A percentile compares a stretch with the other conserved stretches of the same genome.
These are phyloP conservation scores for Ceratocystiopsis sp. DNA, from an alignment of 2,329 filamentous ascomycete genomes.

Conservation along the genomic window DNA sequence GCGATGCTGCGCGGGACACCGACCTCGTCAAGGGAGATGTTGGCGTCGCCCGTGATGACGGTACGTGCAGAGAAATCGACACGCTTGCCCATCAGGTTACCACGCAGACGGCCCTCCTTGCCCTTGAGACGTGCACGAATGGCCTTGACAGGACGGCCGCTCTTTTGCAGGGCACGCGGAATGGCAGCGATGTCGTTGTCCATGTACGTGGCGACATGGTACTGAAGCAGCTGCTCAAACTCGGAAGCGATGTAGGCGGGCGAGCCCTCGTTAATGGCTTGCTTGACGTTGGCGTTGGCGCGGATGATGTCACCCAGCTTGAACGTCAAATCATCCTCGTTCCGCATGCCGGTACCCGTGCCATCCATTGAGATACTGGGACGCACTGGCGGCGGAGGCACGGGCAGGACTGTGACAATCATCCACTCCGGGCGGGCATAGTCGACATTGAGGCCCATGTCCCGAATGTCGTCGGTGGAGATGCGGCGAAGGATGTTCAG, in stretches of 20 bases:
- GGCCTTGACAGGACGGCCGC: slow-evolving; percentile 87
- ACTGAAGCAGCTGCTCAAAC: slow-evolving; percentile 84
- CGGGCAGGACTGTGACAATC: slow-evolving; percentile 85
- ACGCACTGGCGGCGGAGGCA: slow-evolving; percentile 86
- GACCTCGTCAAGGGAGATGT: slow-evolving; percentile 89
- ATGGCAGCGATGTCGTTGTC: slow-evolving; percentile 97
- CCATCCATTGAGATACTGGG: slow-evolving; percentile 96
- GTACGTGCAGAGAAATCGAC: slow-evolving; percentile 99
- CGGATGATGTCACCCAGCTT: slow-evolving; percentile 97
- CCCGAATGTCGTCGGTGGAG: slow-evolving; percentile 58
- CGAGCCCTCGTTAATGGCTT: slow-evolving; percentile 80
- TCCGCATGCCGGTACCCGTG: slow-evolving; percentile 76
- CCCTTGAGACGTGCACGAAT: slow-evolving; percentile 96
- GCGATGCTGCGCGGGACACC: slow-evolving; percentile 92
- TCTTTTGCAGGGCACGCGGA: slow-evolving; percentile 90
- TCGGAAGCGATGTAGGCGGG: slow-evolving; percentile 82
- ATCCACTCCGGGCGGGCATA: slow-evolving; percentile 98
- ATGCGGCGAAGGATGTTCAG: slow-evolving; percentile 79
- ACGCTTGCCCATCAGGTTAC: slow-evolving; percentile 99
- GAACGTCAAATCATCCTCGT: slow-evolving; percentile 98
- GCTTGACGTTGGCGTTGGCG: slow-evolving; percentile 85
- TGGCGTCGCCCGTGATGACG: slow-evolving; percentile 97
- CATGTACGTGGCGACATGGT: slow-evolving; percentile 98
- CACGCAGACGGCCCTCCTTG: slow-evolving; percentile 92
- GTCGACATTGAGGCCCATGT: slow-evolving; percentile 84